Evolutionary conservation across 768 basidiomycete genomes (phyloP), one percentile per base, ranked within the genome.

Genomic region (Pluteus cervinus): DNA sequence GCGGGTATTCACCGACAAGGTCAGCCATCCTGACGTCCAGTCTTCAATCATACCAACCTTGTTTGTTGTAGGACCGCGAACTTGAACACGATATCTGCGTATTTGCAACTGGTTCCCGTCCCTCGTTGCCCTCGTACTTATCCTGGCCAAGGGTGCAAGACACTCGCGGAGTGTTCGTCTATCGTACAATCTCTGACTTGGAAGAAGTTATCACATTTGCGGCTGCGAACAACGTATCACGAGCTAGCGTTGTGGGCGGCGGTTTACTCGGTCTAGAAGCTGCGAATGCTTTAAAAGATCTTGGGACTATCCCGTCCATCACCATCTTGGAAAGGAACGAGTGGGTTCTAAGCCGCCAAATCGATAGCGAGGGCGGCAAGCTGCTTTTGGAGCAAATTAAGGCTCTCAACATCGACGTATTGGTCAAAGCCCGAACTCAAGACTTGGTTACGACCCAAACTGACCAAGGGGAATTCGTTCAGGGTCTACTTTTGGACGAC

Each of bases 261-360:
- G 83, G 82, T 7, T 54, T 86, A 8, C 69, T 85, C 12, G 84
- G 82, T 8, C 60, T 86, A 22, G 84, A 85, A 57, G 81, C 83
- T 3, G 84, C 82, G 3, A 85, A 86, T 49, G 83, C 81, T 0
- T 65, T 75, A 5, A 73, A 75, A 47, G 83, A 86, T 52, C 58
- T 82, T 41, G 58, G 56, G 24, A 49, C 57, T 50, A n/a, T n/a
- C n/a, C n/a, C n/a, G n/a, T 57, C 36, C 14, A 56, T 52, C 24
- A n/a, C 11, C 8, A n/a, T 44, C 21, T 24, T 37, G 23, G 14
- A 39, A 18, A 36, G 36, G 31, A 43, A 40, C 29, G 26, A 47
- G 42, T 51, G 44, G 36, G 55, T 57, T n/a, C 25, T 47, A 24
- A 35, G 51, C 30, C 42, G 35, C 37, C 61, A 62, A 36, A 46